phyloP scores from a whole-genome alignment of 1,284 basidiomycete genomes.

The Marasmius tenuissimus region DNA sequence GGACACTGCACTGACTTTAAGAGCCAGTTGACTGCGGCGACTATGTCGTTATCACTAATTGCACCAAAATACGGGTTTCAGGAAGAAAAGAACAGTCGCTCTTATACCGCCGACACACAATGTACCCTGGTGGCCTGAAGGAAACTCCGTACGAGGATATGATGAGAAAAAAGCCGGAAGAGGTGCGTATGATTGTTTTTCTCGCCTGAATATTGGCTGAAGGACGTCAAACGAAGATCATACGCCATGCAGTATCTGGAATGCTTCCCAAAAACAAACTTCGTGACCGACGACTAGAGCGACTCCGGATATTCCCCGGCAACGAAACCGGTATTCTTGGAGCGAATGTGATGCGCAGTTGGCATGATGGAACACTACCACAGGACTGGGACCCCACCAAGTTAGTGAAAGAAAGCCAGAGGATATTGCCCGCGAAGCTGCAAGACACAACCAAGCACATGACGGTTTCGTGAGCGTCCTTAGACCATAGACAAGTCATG shows the following conservation, averaged over 20 bases:
- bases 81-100: constrained; percentile 90
- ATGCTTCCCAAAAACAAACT: constrained; percentile 98
- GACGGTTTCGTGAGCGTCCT: constrained; percentile 34
- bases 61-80: constrained; percentile 82
- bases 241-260: constrained; percentile 92
- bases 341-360: constrained; percentile 69
- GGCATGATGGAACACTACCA: constrained; percentile 72
- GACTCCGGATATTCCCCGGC: constrained; percentile 84
- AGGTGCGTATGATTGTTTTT: constrained; percentile 58
- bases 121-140: constrained; percentile 94
- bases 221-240: constrained; percentile 60
- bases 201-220: neutral
- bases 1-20: neutral
- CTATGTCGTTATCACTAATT: constrained; percentile 96
- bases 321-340: constrained; percentile 69
- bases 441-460: constrained; percentile 4
- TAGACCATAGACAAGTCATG: constrained; percentile 24
- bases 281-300: constrained; percentile 80
- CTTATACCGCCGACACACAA: constrained; percentile 87
- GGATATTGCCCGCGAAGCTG: constrained; percentile 18
- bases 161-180: constrained; percentile 86
- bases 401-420: constrained; percentile 19
- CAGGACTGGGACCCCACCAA: constrained; percentile 46
- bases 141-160: constrained; percentile 83
- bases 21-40: constrained; percentile 90